Evolutionary conservation across 768 basidiomycete species (phyloP).

Genomic region (Cubamyces sp.): DNA sequence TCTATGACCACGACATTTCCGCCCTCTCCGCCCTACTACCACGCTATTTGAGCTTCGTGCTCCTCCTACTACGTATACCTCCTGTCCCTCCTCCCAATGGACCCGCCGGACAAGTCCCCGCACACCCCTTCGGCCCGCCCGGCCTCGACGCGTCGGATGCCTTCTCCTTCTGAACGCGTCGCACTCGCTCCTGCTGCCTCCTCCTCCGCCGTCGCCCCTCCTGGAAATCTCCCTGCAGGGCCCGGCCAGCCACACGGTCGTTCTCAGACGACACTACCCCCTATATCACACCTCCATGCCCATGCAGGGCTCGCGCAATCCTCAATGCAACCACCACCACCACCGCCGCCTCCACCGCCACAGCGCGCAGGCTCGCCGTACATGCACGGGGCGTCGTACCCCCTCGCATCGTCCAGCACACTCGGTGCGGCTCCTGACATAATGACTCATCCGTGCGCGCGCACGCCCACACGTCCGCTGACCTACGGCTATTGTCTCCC

Average conservation of each 20-base stretch:
- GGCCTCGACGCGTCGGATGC: conserved; percentile 31
- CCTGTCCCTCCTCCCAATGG: conserved; percentile 35
- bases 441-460: not conserved
- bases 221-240: conserved; percentile 2
- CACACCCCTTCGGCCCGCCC: conserved; percentile 36
- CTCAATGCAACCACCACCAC: conserved; percentile 38
- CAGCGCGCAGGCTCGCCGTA: conserved; percentile 26
- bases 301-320: conserved; percentile 68
- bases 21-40: conserved; percentile 17
- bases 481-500: not conserved
- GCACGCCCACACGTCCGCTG: not conserved
- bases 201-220: too few species aligned
- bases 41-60: conserved; percentile 23
- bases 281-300: conserved; percentile 58
- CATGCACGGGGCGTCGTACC: conserved; percentile 28
- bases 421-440: conserved; percentile 24
- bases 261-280: conserved; percentile 51
- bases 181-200: conserved; percentile 28
- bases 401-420: conserved; percentile 25
- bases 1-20: conserved; percentile 29
- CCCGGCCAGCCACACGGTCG: conserved; percentile 22
- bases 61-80: not conserved
- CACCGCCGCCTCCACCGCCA: conserved; percentile 35
- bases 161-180: conserved; percentile 34
- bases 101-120: conserved; percentile 42